Base-by-base conservation (phyloP, 208 protist species). In the Herpetomonas tarakana region DNA sequence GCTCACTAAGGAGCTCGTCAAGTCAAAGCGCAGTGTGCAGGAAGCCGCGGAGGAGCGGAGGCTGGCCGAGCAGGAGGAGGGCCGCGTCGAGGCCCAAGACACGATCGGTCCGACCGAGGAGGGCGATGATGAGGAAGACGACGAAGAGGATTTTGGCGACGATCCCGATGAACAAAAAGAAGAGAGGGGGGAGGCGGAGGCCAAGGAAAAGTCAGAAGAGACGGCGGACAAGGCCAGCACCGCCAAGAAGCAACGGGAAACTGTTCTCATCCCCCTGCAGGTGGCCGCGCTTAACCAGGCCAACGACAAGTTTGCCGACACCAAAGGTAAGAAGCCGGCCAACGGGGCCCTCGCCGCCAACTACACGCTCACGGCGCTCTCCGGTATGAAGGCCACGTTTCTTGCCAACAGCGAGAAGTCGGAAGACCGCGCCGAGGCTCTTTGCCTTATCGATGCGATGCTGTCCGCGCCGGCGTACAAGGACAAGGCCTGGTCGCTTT, bases 401-500 rank as follows among this genome's bases (percentile, higher is more conserved):
- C 56, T 75, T 11, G 61, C 67, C n/a, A 78, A 75, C 67, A 65
- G 62, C 19, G 64, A 74, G 38, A 50, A 60, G 0, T 61, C 57
- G 41, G 45, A 46, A 2, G 52, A 56, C 26, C 56, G 64, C 14
- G 21, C 44, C 6, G 38, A 53, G 0, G 57, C 71, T 1, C 16
- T 64, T 4, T 2, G 45, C 3, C 59, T 73, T 1, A 62, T 78
- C 25, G 59, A 68, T 18, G 67, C 68, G 2, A 65, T 82, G 4
- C 55, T 41, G n/a, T 55, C 60, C 0, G 72, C 58, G 0, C 70
- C 70, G 3, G 61, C 69, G 56, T 76, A 69, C 60, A 76, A 74
- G 52, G 76, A 82, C 51, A 71, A 69, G 22, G 61, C 62, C 55
- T 69, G 60, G 52, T 70, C 62, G 1, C 65, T 82, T 22, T 78